A percentile compares a stretch with the other conserved stretches of the same genome.
Evolutionary conservation across 2,329 filamentous ascomycete genomes (phyloP).

Genomic region (Pezicula rhizophila): DNA sequence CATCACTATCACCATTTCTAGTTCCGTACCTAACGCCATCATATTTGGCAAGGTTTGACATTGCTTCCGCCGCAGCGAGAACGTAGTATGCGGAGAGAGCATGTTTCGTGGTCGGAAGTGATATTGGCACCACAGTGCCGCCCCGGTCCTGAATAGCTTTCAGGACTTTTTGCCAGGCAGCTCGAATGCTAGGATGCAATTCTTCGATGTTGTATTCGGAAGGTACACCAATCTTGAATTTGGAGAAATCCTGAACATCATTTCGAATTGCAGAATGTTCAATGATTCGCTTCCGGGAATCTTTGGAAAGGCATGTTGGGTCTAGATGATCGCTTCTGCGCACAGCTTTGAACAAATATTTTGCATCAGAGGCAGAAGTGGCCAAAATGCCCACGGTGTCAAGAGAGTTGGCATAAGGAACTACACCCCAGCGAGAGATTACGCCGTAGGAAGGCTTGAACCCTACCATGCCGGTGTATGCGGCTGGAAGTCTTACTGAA

Average conservation of each 20-base stretch:
- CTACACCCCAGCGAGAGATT: constrained; percentile 62
- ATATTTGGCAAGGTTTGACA: constrained; percentile 93
- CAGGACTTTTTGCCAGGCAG: constrained; percentile 63
- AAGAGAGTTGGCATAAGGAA: constrained; percentile 68
- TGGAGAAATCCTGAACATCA: constrained; percentile 2
- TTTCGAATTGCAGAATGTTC: neutral
- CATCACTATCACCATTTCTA: constrained; percentile 37
- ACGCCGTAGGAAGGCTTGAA: constrained; percentile 70
- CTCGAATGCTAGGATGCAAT: constrained; percentile 62
- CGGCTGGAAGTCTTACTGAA: constrained; percentile 63
- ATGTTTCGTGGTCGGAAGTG: constrained; percentile 74
- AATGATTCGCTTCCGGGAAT: constrained; percentile 32
- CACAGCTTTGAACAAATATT: constrained; percentile 21
- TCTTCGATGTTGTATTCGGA: constrained; percentile 85
- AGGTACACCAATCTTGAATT: constrained; percentile 48
- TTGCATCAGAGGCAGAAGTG: constrained; percentile 30
- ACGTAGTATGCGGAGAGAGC: constrained; percentile 94
- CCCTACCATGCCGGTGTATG: constrained; percentile 62
- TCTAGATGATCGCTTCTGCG: constrained; percentile 15
- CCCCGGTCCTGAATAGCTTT: constrained; percentile 55
- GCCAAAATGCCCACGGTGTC: constrained; percentile 66
- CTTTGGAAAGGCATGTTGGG: constrained; percentile 48
- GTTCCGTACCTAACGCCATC: constrained; percentile 88
- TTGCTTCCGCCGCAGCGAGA: constrained; percentile 88
- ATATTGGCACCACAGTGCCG: constrained; percentile 67